Percentiles rank a stretch among this genome's conserved stretches.
These are phyloP conservation scores for Diplocarpon rosae DNA, from an alignment of 2,329 filamentous ascomycete species.

Conservation along the genomic window DNA sequence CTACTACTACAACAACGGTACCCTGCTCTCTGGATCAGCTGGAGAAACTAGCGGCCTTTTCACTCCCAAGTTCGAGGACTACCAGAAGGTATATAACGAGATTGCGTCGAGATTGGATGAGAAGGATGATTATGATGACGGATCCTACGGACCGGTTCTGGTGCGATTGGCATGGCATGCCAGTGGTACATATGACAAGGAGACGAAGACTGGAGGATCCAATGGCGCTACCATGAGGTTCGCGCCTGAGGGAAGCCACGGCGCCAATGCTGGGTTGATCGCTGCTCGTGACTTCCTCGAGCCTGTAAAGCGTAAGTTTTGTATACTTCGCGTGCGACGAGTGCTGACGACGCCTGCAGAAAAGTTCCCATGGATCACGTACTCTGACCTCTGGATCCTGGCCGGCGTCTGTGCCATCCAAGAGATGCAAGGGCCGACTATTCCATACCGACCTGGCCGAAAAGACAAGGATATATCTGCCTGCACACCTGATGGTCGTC, in stretches of 20 bases:
- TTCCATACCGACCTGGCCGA: conserved; percentile 85
- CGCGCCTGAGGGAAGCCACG: conserved; percentile 76
- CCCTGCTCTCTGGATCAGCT: conserved; percentile 26
- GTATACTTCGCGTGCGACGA: background rate
- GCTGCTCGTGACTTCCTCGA: conserved; percentile 85
- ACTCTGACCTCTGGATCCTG: conserved; percentile 96
- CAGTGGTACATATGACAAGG: conserved; percentile 83
- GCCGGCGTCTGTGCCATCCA: conserved; percentile 77
- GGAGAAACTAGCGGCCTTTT: conserved; percentile 43
- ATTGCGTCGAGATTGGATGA: conserved; percentile 73
- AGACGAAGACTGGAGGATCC: conserved; percentile 80
- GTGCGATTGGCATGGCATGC: conserved; percentile 90
- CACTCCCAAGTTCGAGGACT: conserved; percentile 71
- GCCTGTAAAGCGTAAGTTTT: conserved; percentile 64
- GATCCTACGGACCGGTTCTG: conserved; percentile 87
- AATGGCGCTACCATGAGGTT: conserved; percentile 98
- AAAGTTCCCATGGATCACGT: conserved; percentile 89
- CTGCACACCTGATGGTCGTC: conserved; percentile 89
- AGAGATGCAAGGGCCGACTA: conserved; percentile 82
- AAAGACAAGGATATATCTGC: conserved; percentile 65
- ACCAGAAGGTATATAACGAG: conserved; percentile 89
- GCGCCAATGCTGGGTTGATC: conserved; percentile 85
- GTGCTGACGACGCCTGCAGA: conserved; percentile 30
- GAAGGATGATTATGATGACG: conserved; percentile 92
- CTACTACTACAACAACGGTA: conserved; percentile 48